A percentile compares a stretch with the other conserved stretches of the same genome.
Conservation (phyloP, 2,329 filamentous ascomycete genomes). For the Colletotrichum echinochloae region DNA sequence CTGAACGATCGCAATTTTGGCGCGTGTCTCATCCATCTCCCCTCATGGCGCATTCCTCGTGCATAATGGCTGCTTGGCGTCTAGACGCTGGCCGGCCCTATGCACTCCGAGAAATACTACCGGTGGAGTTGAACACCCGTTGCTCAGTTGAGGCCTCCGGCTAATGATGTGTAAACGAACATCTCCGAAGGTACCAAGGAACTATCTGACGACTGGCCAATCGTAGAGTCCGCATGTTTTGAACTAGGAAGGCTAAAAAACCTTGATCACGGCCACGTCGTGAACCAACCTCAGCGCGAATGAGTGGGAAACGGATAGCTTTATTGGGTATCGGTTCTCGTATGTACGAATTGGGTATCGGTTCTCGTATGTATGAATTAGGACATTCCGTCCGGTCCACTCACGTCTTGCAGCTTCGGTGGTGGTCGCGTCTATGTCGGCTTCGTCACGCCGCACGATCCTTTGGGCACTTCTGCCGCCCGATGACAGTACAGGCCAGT, state of each 20-base stretch:
- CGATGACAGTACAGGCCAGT: background rate
- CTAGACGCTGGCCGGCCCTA: constrained; percentile 1
- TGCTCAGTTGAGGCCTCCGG: constrained; percentile 32
- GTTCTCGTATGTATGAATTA: constrained; percentile 27
- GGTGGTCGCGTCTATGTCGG: background rate
- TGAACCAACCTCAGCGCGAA: background rate
- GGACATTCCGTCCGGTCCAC: background rate
- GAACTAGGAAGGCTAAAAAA: background rate
- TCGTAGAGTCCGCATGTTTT: background rate
- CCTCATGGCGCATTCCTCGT: constrained; percentile 15
- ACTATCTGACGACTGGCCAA: background rate
- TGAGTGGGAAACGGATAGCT: background rate
- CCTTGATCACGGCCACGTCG: constrained; percentile 3
- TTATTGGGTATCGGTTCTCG: constrained; percentile 28
- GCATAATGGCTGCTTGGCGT: constrained; percentile 14
- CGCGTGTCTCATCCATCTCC: constrained; percentile 10
- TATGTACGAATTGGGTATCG: constrained; percentile 21
- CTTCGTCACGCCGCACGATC: background rate
- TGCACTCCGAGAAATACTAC: background rate
- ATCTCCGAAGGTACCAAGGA: background rate
- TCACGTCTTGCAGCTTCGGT: background rate
- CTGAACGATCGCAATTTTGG: constrained; percentile 31
- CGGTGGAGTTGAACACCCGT: constrained; percentile 5
- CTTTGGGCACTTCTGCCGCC: background rate
- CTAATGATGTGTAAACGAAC: constrained; percentile 9